Base-by-base conservation (phyloP, 192 early-diverging fungal species). In the Gamsiella multidivaricata region DNA sequence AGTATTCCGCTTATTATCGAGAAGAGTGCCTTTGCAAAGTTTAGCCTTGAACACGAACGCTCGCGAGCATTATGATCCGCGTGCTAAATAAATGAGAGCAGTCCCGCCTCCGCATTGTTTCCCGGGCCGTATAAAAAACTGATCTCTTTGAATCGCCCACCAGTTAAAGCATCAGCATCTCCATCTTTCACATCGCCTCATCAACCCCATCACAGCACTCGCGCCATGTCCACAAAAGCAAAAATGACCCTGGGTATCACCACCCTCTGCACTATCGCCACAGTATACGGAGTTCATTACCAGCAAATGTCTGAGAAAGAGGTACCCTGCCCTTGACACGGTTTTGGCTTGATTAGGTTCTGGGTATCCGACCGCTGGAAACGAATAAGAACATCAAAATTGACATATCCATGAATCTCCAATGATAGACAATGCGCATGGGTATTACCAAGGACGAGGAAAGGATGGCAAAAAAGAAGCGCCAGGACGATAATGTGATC, bases 1-100 rank as follows among this genome's bases (percentile, higher is more conserved):
- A 62, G 81, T 60, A 80, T 91, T 11, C 94, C 94, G 17, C 76
- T 96, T n/a, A 78, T 62, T 26, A 60, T 95, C 15, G 70, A 85
- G 65, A 82, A 85, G 70, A 91, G 91, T 46, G 56, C 59, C 31
- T 93, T 89, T 64, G 42, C 88, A 34, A 90, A 85, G 51, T 76
- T 63, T 29, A 93, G 92, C 50, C 43, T 57, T 11, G 59, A 43
- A 8, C 82, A 83, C 55, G 54, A 78, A 45, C 45, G 60, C 18
- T 73, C 76, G 46, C 57, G 43, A 28, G 36, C 43, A 9, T 15
- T 43, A 9, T 46, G 28, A 25, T 10, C n/a, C 22, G 11, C 36
- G 17, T 33, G 31, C 26, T 5, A 49, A 54, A 39, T 36, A 45
- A 69, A 34, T 18, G 31, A 54, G 33, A 33, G 29, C 10, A 42